These are phyloP conservation scores for Ceratobasidium sp. DNA, from an alignment of 1,284 basidiomycete genomes.

Conservation along the genomic window DNA sequence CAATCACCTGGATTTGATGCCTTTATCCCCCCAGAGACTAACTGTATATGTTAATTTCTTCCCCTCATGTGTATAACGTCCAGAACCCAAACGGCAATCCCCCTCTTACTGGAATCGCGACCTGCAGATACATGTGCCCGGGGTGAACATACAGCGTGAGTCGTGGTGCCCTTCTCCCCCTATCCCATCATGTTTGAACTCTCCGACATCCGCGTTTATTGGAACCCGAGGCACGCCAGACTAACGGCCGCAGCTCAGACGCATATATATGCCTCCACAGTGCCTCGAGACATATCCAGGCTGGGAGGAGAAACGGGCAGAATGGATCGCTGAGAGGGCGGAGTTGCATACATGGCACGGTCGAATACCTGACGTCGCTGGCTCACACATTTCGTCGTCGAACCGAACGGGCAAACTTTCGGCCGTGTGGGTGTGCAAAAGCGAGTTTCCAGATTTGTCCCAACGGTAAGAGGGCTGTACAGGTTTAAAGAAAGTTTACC, in stretches of 20 bases:
- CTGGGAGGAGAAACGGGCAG: slow-evolving; percentile 37
- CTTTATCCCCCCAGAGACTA: slow-evolving; percentile 1
- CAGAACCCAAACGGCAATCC: slow-evolving; percentile 36
- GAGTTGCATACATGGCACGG: slow-evolving; percentile 24
- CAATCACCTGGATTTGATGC: slow-evolving; percentile 24
- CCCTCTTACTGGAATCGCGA: slow-evolving; percentile 33
- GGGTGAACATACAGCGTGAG: slow-evolving; percentile 36
- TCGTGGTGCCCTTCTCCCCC: slow-evolving; percentile 1
- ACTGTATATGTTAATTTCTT: slow-evolving; percentile 32
- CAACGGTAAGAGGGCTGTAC: slow-evolving; percentile 18
- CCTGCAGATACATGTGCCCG: slow-evolving; percentile 33
- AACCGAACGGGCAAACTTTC: slow-evolving; percentile 28
- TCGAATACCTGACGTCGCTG: slow-evolving; percentile 34
- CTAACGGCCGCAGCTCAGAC: slow-evolving; percentile 39
- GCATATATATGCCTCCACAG: slow-evolving; percentile 37
- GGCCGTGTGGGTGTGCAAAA: slow-evolving; percentile 32
- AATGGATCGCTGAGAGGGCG: slow-evolving; percentile 33
- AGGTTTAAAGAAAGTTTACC: neutral
- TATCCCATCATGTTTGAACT: neutral
- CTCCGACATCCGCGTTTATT: neutral
- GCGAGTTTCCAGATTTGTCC: slow-evolving; percentile 30
- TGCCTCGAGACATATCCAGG: slow-evolving; percentile 32
- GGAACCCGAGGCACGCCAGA: neutral
- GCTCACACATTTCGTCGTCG: slow-evolving; percentile 22
- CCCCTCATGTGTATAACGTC: neutral